Evolutionary conservation across 2,329 filamentous ascomycete genomes (phyloP).

Genomic region (Stemphylium beticola): DNA sequence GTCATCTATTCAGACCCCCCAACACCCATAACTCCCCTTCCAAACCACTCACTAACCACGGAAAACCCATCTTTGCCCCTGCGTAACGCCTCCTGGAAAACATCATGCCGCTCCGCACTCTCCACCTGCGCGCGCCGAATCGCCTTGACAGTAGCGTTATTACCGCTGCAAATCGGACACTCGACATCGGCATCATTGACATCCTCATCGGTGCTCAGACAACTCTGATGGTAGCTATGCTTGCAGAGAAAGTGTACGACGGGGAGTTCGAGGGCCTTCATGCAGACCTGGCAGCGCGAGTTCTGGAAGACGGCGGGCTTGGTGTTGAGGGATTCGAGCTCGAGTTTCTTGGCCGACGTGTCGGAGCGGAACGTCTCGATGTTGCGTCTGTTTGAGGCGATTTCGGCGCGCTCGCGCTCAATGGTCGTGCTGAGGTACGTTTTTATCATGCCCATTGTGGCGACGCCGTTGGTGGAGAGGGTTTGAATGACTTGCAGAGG

Average conservation of each 20-base stretch:
- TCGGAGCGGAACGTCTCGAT: conserved; percentile 85
- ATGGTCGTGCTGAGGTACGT: conserved; percentile 89
- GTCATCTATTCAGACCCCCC: conserved; percentile 32
- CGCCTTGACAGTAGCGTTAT: conserved; percentile 86
- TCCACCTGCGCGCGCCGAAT: conserved; percentile 87
- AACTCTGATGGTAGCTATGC: conserved; percentile 94
- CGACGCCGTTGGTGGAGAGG: conserved; percentile 77
- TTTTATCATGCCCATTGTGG: conserved; percentile 98
- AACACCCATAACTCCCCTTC: conserved; percentile 82
- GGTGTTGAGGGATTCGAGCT: conserved; percentile 76
- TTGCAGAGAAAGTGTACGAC: conserved; percentile 97
- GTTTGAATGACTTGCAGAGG: conserved; percentile 96
- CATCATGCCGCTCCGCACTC: conserved; percentile 82
- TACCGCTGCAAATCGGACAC: conserved; percentile 82
- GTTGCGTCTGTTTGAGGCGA: conserved; percentile 78
- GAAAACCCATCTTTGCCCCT: conserved; percentile 82
- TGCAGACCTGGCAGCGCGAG: conserved; percentile 84
- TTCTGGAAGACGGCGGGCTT: conserved; percentile 91
- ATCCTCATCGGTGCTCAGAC: conserved; percentile 71
- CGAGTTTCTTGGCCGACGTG: conserved; percentile 77
- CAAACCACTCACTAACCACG: conserved; percentile 95
- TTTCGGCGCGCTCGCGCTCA: conserved; percentile 84
- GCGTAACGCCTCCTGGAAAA: conserved; percentile 82
- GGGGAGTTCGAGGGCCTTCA: conserved; percentile 78
- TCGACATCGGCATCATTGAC: conserved; percentile 70